Evolutionary conservation across 2,329 filamentous ascomycete genomes (phyloP), one percentile per base, ranked within the genome.

Genomic region (Zasmidium angulare): DNA sequence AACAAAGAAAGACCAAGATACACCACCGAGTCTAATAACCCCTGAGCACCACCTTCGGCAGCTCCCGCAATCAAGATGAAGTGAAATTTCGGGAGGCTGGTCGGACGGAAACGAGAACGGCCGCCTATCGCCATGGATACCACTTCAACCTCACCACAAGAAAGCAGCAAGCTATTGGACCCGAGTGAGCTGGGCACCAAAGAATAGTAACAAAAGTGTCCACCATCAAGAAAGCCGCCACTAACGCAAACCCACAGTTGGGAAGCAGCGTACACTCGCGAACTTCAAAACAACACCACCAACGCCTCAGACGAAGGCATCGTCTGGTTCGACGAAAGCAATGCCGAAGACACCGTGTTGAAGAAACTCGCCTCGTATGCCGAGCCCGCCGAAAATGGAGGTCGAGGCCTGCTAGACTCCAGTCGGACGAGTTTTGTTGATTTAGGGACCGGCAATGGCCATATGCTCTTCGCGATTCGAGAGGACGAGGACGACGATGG

Each of bases 321-420:
- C 26, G 87, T 95, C 69, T 99, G 95, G 95, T 99, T 99, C 82
- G 89, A 92, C 74, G 95, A 98, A 78, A 90, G 91, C 29, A 86
- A 89, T 71, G 95, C 95, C 62, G 91, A 96, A 71, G 82, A 87
- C 63, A 93, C 93, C 71, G 86, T 96, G 60, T 76, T 96, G 22
- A 75, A 79, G 10, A 92, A 89, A 73, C 75, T 82, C 4, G 74
- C 75, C 14, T 62, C 68, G 4, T 83, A 96, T 7, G 79, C 79
- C 2, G 75, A 79, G 14, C 31, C 52, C 14, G 55, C 49, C 2
- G 53, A 52, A 20, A 10, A 3, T 19, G 36, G n/a, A 3, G 36
- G 36, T 17, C 58, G 55, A 14, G 75, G 75, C 1, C 76, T 80
- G 24, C 72, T 85, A 63, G 72, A 74, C 64, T 80, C 71, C 54